These are phyloP conservation scores for Acacia confusa DNA, from an alignment of 306 rosid species.

Conservation along the genomic window DNA sequence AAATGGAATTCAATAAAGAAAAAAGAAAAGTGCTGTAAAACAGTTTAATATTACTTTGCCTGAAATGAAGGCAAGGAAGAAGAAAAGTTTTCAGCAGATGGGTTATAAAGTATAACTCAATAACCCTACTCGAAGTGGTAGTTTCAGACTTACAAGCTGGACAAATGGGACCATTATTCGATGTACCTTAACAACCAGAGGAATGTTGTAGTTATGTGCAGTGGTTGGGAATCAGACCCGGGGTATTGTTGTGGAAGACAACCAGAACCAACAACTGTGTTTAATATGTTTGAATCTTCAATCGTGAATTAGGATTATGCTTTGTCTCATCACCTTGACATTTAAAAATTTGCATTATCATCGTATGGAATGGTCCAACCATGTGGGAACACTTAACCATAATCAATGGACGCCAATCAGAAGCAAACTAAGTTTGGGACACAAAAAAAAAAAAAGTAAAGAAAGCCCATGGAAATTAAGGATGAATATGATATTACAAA, in stretches of 20 bases:
- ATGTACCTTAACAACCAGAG: neutral
- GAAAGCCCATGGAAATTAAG: neutral
- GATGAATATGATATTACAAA: neutral
- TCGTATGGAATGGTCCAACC: neutral
- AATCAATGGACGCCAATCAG: neutral
- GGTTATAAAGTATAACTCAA: neutral
- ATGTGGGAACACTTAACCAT: neutral
- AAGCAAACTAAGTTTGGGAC: neutral
- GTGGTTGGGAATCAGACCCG: neutral
- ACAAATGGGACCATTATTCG: neutral
- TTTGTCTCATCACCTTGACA: neutral
- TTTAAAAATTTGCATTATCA: neutral
- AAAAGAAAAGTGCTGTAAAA: neutral
- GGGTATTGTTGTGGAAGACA: neutral
- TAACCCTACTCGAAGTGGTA: constrained; percentile 7
- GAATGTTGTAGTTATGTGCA: too few species aligned
- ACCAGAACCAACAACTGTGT: neutral
- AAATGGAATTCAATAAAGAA: constrained; percentile 14
- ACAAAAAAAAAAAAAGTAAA: neutral
- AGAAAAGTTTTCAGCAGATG: constrained; percentile 24
- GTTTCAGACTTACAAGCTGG: neutral
- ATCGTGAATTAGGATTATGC: neutral
- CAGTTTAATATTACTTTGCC: constrained; percentile 18
- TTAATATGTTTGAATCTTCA: neutral
- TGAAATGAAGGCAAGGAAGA: constrained; percentile 8